phyloP scores from a whole-genome alignment of 2,329 filamentous ascomycete genomes.

The Scedosporium apiospermum region DNA sequence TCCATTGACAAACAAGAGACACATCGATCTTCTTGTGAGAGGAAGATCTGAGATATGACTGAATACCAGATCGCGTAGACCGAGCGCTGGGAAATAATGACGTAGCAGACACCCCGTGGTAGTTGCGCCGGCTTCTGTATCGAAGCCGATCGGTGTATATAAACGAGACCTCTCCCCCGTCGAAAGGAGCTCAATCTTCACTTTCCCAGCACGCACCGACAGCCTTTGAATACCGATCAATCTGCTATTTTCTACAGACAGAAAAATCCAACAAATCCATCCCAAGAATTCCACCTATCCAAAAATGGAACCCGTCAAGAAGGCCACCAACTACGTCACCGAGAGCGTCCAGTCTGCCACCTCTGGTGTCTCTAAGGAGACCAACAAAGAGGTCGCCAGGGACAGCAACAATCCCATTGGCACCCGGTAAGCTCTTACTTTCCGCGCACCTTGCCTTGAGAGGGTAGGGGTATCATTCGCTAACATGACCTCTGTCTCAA shows the following conservation, averaged over 20 bases:
- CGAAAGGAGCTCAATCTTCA: background rate
- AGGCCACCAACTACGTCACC: constrained; percentile 60
- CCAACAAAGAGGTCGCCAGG: constrained; percentile 63
- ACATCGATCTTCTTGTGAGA: too few relatives aligned
- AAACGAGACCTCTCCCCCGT: background rate
- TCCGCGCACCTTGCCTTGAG: background rate
- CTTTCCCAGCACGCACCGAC: background rate
- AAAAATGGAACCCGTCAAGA: constrained; percentile 45
- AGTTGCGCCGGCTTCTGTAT: too few relatives aligned
- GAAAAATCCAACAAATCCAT: constrained; percentile 10
- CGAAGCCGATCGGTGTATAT: background rate
- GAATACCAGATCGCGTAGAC: too few relatives aligned
- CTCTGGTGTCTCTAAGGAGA: constrained; percentile 54
- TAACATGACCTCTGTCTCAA: background rate
- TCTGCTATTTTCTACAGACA: background rate
- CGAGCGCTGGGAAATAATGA: too few relatives aligned
- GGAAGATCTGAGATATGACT: too few relatives aligned
- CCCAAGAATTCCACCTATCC: constrained; percentile 15
- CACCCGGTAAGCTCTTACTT: constrained; percentile 38
- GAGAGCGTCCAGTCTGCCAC: constrained; percentile 52
- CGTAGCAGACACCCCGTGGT: too few relatives aligned
- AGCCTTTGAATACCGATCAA: background rate
- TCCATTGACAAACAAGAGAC: too few relatives aligned
- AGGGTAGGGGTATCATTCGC: background rate
- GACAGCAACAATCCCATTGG: constrained; percentile 40